These are phyloP conservation scores for Aspergillus indologenus DNA, from an alignment of 495 filamentous ascomycete genomes.

Conservation along the genomic window DNA sequence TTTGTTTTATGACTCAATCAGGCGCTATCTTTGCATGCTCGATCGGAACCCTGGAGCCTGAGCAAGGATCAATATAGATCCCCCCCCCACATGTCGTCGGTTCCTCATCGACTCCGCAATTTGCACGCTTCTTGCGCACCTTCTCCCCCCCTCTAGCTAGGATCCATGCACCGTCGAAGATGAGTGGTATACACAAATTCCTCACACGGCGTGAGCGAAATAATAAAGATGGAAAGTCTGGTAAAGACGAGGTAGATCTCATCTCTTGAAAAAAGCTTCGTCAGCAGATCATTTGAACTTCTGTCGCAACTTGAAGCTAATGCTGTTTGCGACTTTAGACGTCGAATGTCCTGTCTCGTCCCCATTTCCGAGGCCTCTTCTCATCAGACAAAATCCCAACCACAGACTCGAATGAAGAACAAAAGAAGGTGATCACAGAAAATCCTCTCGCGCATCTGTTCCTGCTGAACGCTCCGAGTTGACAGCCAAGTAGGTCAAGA, in stretches of 20 bases:
- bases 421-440: constrained; percentile 36
- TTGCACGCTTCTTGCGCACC: constrained; percentile 4
- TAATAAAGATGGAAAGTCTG: constrained; percentile 45
- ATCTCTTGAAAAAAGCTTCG: neutral
- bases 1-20: constrained; percentile 14
- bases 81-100: constrained; percentile 32
- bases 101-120: constrained; percentile 8
- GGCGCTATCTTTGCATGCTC: constrained; percentile 15
- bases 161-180: constrained; percentile 22
- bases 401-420: constrained; percentile 27
- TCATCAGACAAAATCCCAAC: constrained; percentile 20
- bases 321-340: constrained; percentile 16
- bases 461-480: neutral
- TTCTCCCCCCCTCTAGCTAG: neutral
- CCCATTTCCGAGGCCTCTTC: constrained; percentile 36
- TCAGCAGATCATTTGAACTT: no score
- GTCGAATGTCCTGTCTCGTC: constrained; percentile 25
- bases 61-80: constrained; percentile 17
- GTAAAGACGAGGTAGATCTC: constrained; percentile 46
- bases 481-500: constrained; percentile 31
- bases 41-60: constrained; percentile 34
- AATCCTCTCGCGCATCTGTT: neutral
- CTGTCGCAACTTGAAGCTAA: constrained; percentile 17
- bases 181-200: constrained; percentile 65
- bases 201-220: constrained; percentile 72